phyloP scores from a whole-genome alignment of 2,329 filamentous ascomycete species.

The Pestalotiopsis sp. region DNA sequence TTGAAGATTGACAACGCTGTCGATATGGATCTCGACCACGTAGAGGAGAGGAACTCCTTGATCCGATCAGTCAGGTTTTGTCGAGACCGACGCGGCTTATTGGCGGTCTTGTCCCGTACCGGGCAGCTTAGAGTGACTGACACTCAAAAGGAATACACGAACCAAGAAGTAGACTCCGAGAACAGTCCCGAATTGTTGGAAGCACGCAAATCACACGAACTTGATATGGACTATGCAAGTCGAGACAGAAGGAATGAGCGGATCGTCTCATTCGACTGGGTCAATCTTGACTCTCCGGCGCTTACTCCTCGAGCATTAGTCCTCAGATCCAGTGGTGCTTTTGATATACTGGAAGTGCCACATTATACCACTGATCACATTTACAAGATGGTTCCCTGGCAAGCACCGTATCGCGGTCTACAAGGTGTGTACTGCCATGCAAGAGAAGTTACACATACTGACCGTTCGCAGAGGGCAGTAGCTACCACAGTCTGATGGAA shows the following conservation, averaged over 20 bases:
- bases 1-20: conserved; percentile 61
- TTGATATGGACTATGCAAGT: conserved; percentile 61
- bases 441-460: conserved; percentile 20
- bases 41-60: conserved; percentile 59
- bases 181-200: conserved; percentile 61
- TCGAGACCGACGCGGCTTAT: conserved; percentile 61
- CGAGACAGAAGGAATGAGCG: conserved; percentile 56
- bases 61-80: conserved; percentile 67
- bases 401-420: conserved; percentile 58
- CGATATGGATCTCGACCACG: conserved; percentile 54
- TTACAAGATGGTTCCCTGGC: conserved; percentile 64
- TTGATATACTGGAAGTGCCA: conserved; percentile 65
- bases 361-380: conserved; percentile 60
- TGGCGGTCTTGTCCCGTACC: conserved; percentile 64
- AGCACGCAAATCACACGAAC: conserved; percentile 61
- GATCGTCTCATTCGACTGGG: conserved; percentile 71
- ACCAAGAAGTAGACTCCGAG: conserved; percentile 41
- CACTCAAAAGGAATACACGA: conserved; percentile 56
- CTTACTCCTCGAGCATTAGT: conserved; percentile 62
- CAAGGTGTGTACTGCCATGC: conserved; percentile 43
- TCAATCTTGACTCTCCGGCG: conserved; percentile 58
- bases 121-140: conserved; percentile 66
- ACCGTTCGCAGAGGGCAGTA: conserved; percentile 44
- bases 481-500: conserved; percentile 59
- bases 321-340: conserved; percentile 60